Conservation (phyloP, 1,284 basidiomycete genomes). For the Puccinia horiana region DNA sequence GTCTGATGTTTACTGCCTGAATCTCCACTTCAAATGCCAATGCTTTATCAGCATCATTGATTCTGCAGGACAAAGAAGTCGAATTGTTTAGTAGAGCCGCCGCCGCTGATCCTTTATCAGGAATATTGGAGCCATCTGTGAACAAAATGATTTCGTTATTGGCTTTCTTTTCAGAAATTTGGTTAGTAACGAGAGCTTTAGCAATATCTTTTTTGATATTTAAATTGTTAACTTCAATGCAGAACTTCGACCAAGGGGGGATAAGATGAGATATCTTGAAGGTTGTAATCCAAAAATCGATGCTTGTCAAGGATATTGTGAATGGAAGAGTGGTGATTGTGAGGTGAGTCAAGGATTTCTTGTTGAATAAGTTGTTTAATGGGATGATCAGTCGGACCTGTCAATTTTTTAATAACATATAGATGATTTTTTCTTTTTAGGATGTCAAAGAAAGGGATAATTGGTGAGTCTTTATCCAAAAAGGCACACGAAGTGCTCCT, state of each 20-base stretch:
- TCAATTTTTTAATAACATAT: too few species aligned
- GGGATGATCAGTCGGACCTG: neutral
- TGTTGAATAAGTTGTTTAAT: neutral
- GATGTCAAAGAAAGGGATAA: neutral
- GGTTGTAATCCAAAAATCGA: neutral
- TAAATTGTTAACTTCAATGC: neutral
- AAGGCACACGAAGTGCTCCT: neutral
- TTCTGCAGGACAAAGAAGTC: neutral
- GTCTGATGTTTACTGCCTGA: neutral
- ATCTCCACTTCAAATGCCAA: neutral
- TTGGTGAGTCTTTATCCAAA: neutral
- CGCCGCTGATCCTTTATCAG: neutral
- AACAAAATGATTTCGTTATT: neutral
- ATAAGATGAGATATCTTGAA: neutral
- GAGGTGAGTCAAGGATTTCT: neutral
- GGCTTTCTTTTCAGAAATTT: neutral
- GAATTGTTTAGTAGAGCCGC: neutral
- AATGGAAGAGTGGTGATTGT: neutral
- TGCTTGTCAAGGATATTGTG: neutral
- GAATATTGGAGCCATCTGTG: neutral
- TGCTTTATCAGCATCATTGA: neutral
- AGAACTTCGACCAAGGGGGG: neutral
- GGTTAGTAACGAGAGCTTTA: neutral
- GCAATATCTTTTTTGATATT: neutral
- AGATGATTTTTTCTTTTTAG: constrained; percentile 12